Conservation (phyloP, 176 grass and related monocot genomes). For the Otatea glauca region DNA sequence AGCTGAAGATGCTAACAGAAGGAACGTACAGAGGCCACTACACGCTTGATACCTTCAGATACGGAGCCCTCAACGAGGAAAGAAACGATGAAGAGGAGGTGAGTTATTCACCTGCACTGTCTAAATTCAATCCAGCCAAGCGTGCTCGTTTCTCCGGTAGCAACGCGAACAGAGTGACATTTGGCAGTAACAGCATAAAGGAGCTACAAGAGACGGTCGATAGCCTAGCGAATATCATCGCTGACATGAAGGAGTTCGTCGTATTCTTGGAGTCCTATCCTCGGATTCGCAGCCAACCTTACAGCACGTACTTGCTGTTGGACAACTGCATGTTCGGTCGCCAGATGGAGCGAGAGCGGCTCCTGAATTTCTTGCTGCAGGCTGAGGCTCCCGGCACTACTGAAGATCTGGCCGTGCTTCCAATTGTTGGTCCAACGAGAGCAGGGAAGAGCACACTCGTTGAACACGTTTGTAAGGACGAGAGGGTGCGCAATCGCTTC, state of each 20-base stretch:
- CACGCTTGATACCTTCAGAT: background rate
- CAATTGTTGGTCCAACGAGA: background rate
- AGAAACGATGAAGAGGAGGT: background rate
- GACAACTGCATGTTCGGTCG: too few species aligned
- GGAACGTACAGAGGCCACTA: background rate
- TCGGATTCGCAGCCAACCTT: background rate
- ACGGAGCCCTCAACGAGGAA: background rate
- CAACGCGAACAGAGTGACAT: too few species aligned
- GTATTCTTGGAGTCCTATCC: background rate
- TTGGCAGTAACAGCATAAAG: background rate
- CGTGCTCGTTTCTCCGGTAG: background rate
- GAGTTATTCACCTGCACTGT: background rate
- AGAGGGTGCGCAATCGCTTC: slow-evolving; percentile 14
- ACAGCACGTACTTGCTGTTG: background rate
- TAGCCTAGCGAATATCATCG: background rate
- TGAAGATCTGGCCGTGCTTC: background rate
- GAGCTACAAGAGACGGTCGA: background rate
- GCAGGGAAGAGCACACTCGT: slow-evolving; percentile 46
- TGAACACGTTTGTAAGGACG: background rate
- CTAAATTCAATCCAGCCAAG: background rate
- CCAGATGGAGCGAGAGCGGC: background rate
- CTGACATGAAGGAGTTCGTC: background rate
- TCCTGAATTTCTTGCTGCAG: background rate
- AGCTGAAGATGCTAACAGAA: slow-evolving; percentile 13
- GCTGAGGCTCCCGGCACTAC: background rate